Base-by-base conservation (phyloP, 2,329 filamentous ascomycete species). In the Calonectria honghensis region DNA sequence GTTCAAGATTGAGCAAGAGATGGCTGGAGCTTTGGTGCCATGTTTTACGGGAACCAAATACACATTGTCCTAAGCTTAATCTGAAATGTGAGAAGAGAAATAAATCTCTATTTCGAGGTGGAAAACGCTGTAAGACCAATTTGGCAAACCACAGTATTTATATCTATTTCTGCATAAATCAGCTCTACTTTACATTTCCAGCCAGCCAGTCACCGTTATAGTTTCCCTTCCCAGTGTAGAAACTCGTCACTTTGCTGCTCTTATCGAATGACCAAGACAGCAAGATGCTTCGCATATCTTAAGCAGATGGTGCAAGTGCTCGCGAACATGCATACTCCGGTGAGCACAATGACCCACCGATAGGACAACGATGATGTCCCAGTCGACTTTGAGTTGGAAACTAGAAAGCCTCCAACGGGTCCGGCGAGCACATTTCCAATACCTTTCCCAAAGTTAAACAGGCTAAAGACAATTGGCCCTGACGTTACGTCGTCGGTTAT, bases 1-100 rank as follows among this genome's bases (percentile, higher is more conserved):
- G 79, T 87, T 87, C 75, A 85, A 85, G 54, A 89, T 90, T 74
- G 88, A 90, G 80, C 87, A 85, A 73, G 82, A 85, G 48, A 88
- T 90, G 86, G 87, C 88, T 0, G 89, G 89, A 16, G 5, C 27
- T 16, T 10, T 54, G 14, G 51, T 32, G 13, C 51, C 51, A 7
- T 29, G 24, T 18, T 54, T 54, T 54, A n/a, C 27, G 24, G 51
- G 51, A 32, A 54, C 51, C 13, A 54, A 54, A 13, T 54, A 54
- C 31, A 32, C 24, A 13, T 32, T 54, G 11, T 54, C 45, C 24
- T 20, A 4, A 24, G n/a, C 6, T 24, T 48, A 6, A 48, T 13
- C n/a, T 24, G 6, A 48, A 48, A 35, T 35, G 11, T 35, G 32
- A 11, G 6, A 35, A 35, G 32, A 35, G 32, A 7, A 2, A 35